A percentile compares a stretch with the other conserved stretches of the same genome.
Conservation (phyloP, 768 basidiomycete species). For the Russula griseocarnosa region DNA sequence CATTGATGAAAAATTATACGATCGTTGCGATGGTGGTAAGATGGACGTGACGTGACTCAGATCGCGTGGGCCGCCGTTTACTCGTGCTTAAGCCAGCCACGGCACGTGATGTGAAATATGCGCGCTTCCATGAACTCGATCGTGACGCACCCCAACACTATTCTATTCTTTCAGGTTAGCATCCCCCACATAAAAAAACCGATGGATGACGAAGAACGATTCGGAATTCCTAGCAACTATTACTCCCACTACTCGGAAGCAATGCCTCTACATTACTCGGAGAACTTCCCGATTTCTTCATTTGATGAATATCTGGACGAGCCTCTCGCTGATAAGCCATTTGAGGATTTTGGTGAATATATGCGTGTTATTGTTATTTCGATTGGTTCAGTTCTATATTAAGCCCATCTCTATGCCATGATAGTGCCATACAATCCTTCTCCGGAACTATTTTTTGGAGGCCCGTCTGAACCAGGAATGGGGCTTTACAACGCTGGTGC, state of each 20-base stretch:
- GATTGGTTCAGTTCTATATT: neutral
- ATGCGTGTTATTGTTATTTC: slow-evolving; percentile 4
- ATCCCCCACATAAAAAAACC: too few species aligned
- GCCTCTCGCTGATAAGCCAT: neutral
- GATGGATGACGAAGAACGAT: slow-evolving; percentile 19
- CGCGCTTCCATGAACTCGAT: slow-evolving; percentile 7
- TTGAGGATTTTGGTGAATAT: slow-evolving; percentile 11
- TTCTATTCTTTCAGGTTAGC: neutral
- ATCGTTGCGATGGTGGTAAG: slow-evolving; percentile 5
- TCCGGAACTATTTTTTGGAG: neutral
- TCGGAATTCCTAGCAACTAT: slow-evolving; percentile 13
- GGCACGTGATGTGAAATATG: slow-evolving; percentile 26
- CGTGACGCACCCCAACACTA: neutral
- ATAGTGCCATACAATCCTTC: slow-evolving; percentile 1
- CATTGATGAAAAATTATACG: slow-evolving; percentile 14
- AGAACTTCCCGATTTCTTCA: neutral
- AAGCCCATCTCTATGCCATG: neutral
- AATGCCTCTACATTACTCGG: neutral
- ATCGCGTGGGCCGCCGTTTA: neutral
- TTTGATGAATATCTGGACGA: slow-evolving; percentile 5
- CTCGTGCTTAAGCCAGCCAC: slow-evolving; percentile 8
- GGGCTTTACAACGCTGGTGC: neutral
- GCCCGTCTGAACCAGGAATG: neutral
- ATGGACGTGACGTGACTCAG: slow-evolving; percentile 4
- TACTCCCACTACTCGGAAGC: neutral